Conservation (phyloP, 768 basidiomycete genomes). For the Lanmaoa rubissima region DNA sequence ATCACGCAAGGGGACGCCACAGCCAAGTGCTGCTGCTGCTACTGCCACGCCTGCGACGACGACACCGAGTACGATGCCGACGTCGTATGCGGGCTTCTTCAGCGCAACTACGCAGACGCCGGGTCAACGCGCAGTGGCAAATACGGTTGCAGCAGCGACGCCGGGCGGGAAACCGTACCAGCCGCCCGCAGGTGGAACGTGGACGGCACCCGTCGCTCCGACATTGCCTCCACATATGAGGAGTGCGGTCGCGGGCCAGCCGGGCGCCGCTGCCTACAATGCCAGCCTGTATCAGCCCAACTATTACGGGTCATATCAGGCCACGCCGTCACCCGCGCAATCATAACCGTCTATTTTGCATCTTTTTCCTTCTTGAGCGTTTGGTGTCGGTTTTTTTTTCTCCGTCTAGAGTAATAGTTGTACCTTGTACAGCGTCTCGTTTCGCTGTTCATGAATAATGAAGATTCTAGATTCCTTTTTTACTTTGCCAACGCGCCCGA, state of each 20-base stretch:
- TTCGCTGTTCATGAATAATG: slow-evolving; percentile 21
- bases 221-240: slow-evolving; percentile 45
- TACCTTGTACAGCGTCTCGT: slow-evolving; percentile 7
- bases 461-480: not conserved
- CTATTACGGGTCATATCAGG: slow-evolving; percentile 34
- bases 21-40: slow-evolving; percentile 33
- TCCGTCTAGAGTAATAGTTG: slow-evolving; percentile 22
- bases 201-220: slow-evolving; percentile 33
- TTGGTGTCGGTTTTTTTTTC: not conserved
- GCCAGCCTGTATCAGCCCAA: slow-evolving; percentile 27
- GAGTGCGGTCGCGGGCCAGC: slow-evolving; percentile 24
- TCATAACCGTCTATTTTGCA: slow-evolving; percentile 12
- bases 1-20: slow-evolving; percentile 45
- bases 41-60: slow-evolving; percentile 19
- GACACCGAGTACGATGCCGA: slow-evolving; percentile 29
- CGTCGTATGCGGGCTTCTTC: slow-evolving; percentile 44
- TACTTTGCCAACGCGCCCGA: not conserved
- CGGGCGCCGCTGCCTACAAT: slow-evolving; percentile 18
- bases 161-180: slow-evolving; percentile 32
- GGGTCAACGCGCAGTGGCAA: slow-evolving; percentile 52
- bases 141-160: slow-evolving; percentile 42
- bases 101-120: slow-evolving; percentile 28
- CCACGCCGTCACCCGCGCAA: slow-evolving; percentile 33
- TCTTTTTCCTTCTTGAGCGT: not conserved
- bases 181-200: slow-evolving; percentile 22